Percentiles rank a stretch among this genome's conserved stretches.
Conservation (phyloP, 805 yeast genomes). For the Saccharomycopsis sp. region DNA sequence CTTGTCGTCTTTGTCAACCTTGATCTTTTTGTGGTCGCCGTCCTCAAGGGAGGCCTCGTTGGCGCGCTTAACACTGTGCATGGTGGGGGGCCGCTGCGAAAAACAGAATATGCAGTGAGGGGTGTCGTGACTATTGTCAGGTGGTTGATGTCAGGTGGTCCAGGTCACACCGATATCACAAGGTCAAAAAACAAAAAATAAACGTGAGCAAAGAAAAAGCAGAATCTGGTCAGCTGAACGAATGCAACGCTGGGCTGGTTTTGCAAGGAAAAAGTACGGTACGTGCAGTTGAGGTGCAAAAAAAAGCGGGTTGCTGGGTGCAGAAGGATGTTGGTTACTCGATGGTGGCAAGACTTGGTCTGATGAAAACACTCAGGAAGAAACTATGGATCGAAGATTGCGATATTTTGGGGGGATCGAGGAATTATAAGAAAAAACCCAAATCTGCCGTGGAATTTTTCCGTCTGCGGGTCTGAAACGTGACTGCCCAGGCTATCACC, state of each 20-base stretch:
- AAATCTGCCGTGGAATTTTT: background rate
- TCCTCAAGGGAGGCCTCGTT: constrained; percentile 2
- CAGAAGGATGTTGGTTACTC: background rate
- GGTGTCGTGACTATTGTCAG: background rate
- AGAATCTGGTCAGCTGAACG: background rate
- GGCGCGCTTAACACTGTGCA: constrained; percentile 2
- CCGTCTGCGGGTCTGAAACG: background rate
- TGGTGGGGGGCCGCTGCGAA: background rate
- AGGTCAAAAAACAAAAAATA: background rate
- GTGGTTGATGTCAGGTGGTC: background rate
- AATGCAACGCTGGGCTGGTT: too few species aligned
- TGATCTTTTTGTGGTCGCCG: constrained; percentile 8
- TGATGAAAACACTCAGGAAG: background rate
- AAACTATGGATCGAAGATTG: background rate
- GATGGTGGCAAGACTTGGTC: too few species aligned
- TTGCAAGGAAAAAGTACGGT: too few species aligned
- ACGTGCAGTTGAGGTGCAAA: background rate
- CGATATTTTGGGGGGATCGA: background rate
- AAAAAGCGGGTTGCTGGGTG: background rate
- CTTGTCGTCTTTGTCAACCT: background rate
- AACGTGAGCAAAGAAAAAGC: constrained; percentile 2
- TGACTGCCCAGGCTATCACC: background rate
- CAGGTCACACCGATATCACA: background rate
- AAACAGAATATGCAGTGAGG: background rate
- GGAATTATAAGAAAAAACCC: background rate